Base-by-base conservation (phyloP, 345 rosid species). In the Lepidium sativum region DNA sequence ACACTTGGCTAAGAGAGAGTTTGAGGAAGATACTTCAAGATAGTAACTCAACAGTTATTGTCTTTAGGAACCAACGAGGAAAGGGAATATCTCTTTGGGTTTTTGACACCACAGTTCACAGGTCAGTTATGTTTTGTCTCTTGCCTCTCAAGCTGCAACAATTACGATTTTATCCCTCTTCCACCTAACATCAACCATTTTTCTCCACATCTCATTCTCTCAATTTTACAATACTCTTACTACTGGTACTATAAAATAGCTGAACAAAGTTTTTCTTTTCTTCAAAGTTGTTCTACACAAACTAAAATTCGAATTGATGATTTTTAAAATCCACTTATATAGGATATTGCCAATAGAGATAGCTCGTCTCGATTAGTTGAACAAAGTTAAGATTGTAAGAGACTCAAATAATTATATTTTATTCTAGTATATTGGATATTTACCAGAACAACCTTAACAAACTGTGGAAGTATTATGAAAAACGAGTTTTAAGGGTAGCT, bases 61-160 rank as follows among this genome's bases (percentile, higher is more conserved):
- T 40, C 75, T 41, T 56, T 64, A 57, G 66, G 75, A 72, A 72
- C 61, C 34, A 56, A 65, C 76, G 66, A 64, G 66, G 76, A 72
- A 25, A 72, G 54, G 68, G 61, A 65, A 72, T 72, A 56, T 63
- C 7, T 64, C 52, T 38, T 43, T 70, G 63, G 56, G 29, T 63
- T 62, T 54, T 18, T 54, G 39, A 29, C 62, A 63, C 45, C 48
- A 52, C 9, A 59, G 37, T 9, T 14, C 67, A 60, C 12, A 63
- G 52, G 14, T 52, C 51, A 54, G 69, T 71, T 71, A 3, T 55
- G 51, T 55, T 39, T 63, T 55, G 65, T 71, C 53, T 25, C 23
- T 53, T 38, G 41, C 37, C 57, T 41, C 54, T 25, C 39, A 18
- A 6, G 35, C 35, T 62, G 10, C 3, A 8, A 17, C 37, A 63